Base-by-base conservation (phyloP, 495 filamentous ascomycete genomes). In the Daldinia decipiens region DNA sequence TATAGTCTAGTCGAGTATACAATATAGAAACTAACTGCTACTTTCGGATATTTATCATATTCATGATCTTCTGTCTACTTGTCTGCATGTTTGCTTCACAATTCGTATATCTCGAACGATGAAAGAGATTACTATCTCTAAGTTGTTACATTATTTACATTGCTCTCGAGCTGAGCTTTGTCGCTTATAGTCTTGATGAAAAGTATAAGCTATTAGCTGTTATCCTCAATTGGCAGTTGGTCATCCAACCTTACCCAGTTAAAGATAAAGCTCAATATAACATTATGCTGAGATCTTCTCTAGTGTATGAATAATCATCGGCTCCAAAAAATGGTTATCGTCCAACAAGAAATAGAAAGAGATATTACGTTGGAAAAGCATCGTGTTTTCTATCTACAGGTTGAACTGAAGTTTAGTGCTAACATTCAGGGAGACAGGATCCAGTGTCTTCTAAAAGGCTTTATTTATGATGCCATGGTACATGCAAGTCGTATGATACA, bases 401-500 rank as follows among this genome's bases (percentile, higher is more conserved):
- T 17, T 53, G 50, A 53, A 24, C 50, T 26, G 26, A 31, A 47
- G 50, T 31, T 31, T 12, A 38, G 13, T 21, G 15, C 36, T 17
- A 11, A 19, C 7, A 29, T 27, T 17, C 12, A 29, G 15, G 21
- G 27, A 29, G 56, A 38, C 39, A 24, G 47, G 60, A 50, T 59
- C 53, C 47, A 59, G 21, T 27, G 40, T 52, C 40, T 68, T 70
- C 63, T 38, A 11, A 19, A 47, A 24, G 43, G 43, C 17, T 47
- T 24, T 55, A 67, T 57, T 62, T 56, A 62, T 52, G 26, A 76
- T 74, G 59, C 64, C 71, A 72, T 66, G 64, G 67, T 73, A 74
- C 66, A 74, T 74, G 53, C 72, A 76, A 64, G 51, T 63, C 73
- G 68, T 74, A 76, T 76, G 68, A 67, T 74, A 74, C 74, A 74